Base-by-base conservation (phyloP, 441 rosid species). In the Pelargonium fulgidum region DNA sequence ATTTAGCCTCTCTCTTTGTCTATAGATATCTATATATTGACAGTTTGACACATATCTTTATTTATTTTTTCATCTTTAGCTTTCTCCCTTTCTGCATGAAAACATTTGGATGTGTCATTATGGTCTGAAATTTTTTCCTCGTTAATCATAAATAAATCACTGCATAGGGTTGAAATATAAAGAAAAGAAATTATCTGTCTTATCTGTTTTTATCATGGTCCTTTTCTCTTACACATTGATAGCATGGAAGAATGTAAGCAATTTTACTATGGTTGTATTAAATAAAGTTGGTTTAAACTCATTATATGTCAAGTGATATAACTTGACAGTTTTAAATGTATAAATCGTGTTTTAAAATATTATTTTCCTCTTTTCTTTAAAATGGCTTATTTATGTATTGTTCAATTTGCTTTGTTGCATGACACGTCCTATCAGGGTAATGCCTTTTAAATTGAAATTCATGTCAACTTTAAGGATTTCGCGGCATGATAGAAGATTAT, bases 321-420 rank as follows among this genome's bases (percentile, higher is more conserved):
- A 20, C 12, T 52, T 58, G 3, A 58, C 62, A 19, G 29, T 58
- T 22, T 58, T 24, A 10, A 58, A 58, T 20, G 2, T 58, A 19
- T 20, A 19, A 58, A 12, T 58, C 9, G 20, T 9, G 62, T 58
- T 58, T 44, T 58, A 17, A 19, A n/a, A 16, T 26, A 58, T n/a
- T 58, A 58, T 58, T 58, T 58, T 58, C 33, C 62, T 58, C 20
- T 24, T 58, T 58, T 26, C 24, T 9, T 56, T 56, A 56, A 56
- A 45, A 17, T 54, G 17, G 9, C 26, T 6, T 56, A 29, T 29
- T 29, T 29, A 29, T 29, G 36, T 29, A 29, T 2, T 29, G 36
- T 29, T 29, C 36, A 29, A 29, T 29, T 0, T 2, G 36, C 7
- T 33, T 3, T 33, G 39, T 33, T 33, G 39, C 39, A 33, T 33